A percentile compares a stretch with the other conserved stretches of the same genome.
phyloP scores from a whole-genome alignment of 306 rosid species.

The Sindora glabra region DNA sequence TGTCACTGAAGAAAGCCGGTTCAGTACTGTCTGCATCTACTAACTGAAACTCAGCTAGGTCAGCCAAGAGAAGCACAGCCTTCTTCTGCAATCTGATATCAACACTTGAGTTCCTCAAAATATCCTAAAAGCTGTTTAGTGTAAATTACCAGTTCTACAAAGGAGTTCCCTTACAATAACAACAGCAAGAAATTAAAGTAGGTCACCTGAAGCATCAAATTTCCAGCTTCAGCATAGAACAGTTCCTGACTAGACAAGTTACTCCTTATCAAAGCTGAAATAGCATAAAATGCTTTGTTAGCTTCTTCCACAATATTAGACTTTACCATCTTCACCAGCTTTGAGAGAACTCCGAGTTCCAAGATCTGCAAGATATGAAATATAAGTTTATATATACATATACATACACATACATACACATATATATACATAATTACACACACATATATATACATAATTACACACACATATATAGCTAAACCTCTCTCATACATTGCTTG shows the following conservation, averaged over 20 bases:
- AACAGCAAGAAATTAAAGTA: neutral
- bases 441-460: too few relatives aligned
- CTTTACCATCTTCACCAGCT: constrained; percentile 58
- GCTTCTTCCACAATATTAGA: constrained; percentile 68
- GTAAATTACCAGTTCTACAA: neutral
- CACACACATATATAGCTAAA: too few relatives aligned
- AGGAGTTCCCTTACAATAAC: neutral
- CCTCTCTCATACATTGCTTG: neutral
- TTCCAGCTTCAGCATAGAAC: constrained; percentile 66
- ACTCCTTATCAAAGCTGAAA: constrained; percentile 68
- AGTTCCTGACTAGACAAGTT: constrained; percentile 51
- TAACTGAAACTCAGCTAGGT: constrained; percentile 58
- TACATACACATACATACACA: too few relatives aligned
- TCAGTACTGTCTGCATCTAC: constrained; percentile 33
- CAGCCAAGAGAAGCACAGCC: constrained; percentile 64
- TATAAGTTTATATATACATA: constrained; percentile 12
- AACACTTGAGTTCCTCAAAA: constrained; percentile 45
- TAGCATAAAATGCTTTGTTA: constrained; percentile 74
- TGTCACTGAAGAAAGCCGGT: constrained; percentile 43
- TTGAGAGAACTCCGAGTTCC: constrained; percentile 59
- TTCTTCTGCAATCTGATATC: constrained; percentile 64
- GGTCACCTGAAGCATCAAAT: constrained; percentile 56
- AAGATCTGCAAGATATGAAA: constrained; percentile 41
- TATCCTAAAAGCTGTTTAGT: constrained; percentile 34
- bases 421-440: too few relatives aligned